Evolutionary conservation across 306 rosid genomes (phyloP), one percentile per base, ranked within the genome.

Genomic region (Albizia julibrissin): DNA sequence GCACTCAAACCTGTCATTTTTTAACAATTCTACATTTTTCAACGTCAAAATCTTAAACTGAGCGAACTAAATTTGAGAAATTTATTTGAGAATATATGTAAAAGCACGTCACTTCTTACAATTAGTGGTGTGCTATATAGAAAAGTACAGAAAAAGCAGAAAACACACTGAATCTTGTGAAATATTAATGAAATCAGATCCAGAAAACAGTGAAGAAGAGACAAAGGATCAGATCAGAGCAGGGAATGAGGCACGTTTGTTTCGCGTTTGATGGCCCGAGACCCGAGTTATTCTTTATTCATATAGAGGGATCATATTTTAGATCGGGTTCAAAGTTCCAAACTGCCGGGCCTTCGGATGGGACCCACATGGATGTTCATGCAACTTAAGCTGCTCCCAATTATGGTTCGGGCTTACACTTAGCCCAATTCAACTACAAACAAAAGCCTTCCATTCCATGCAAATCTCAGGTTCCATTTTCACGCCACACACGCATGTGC

Each of bases 401-500:
- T 10, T 40, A 39, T 40, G 8, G 50, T 9, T 69, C 44, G 74
- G 74, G 50, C 29, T 40, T 4, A 11, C 8, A 4, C 50, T 10
- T 19, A 10, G 50, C 73, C 72, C 72, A 68, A 37, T 16, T 67
- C 26, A 67, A 67, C 7, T 68, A 39, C 15, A 3, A 43, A 34
- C 39, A 34, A 5, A 34, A 43, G 16, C 5, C 19, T 3, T 6
- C 22, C 33, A 7, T 12, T n/a, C 10, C 56, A 43, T 42, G 56
- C 75, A 42, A 24, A 15, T 1, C 6, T 43, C 56, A 6, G 21
- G 75, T 22, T 18, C 9, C 75, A n/a, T 49, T 10, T 5, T n/a
- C 74, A 69, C 74, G 74, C 24, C 27, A 46, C 54, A 62, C 52
- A 59, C 12, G 37, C 85, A 14, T 19, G 29, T 59, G 65, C 62